A percentile compares a stretch with the other conserved stretches of the same genome.
Evolutionary conservation across 495 filamentous ascomycete genomes (phyloP).

Genomic region (Xylaria longipes): DNA sequence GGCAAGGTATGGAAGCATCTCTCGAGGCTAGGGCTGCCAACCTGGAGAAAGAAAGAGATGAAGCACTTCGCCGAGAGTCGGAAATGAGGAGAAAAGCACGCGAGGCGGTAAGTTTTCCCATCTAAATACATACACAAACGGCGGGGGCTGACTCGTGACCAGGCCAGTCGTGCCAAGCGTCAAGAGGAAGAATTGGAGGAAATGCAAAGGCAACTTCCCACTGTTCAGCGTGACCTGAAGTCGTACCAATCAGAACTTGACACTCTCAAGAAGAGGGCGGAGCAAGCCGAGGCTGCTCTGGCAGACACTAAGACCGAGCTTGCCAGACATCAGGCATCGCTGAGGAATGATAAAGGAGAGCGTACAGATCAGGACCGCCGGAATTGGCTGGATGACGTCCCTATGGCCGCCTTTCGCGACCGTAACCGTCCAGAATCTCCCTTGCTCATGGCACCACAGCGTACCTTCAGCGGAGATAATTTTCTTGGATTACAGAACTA

Average conservation of each 20-base stretch:
- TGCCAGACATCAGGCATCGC: constrained; percentile 61
- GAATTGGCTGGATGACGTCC: constrained; percentile 72
- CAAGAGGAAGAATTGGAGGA: constrained; percentile 85
- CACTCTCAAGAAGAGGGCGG: constrained; percentile 65
- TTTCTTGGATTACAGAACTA: constrained; percentile 52
- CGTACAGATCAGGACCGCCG: constrained; percentile 71
- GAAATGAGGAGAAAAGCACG: constrained; percentile 86
- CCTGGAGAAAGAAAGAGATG: constrained; percentile 90
- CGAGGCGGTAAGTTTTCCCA: constrained; percentile 68
- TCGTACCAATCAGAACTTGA: constrained; percentile 70
- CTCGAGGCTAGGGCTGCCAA: constrained; percentile 73
- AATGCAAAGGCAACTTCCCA: constrained; percentile 66
- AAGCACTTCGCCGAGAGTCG: constrained; percentile 78
- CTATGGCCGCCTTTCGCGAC: constrained; percentile 45
- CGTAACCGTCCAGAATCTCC: constrained; percentile 56
- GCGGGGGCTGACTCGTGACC: constrained; percentile 35
- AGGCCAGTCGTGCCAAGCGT: constrained; percentile 77
- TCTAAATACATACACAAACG: neutral
- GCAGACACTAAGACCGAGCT: constrained; percentile 53
- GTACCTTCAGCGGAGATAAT: constrained; percentile 55
- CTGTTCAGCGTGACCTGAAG: constrained; percentile 59
- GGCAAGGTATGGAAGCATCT: constrained; percentile 92
- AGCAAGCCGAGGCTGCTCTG: constrained; percentile 69
- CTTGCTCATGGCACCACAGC: constrained; percentile 45
- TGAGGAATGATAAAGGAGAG: constrained; percentile 72